Evolutionary conservation across 2,329 filamentous ascomycete species (phyloP).

Genomic region (Alternaria sp.): DNA sequence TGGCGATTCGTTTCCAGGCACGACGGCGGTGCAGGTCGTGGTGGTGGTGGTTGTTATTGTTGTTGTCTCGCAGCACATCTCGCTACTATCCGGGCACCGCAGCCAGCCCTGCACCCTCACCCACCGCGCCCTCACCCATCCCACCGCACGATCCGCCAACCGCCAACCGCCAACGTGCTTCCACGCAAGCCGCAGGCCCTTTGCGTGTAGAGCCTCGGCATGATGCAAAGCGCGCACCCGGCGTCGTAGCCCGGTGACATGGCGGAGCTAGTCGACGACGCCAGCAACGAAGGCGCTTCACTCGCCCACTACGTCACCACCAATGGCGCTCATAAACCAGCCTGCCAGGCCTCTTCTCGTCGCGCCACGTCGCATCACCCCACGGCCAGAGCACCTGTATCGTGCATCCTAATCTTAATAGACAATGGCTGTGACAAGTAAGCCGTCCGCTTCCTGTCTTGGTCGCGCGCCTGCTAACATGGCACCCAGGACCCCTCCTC

Average conservation of each 20-base stretch:
- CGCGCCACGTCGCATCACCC: conserved; percentile 11
- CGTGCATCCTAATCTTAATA: conserved; percentile 25
- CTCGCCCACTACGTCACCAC: conserved; percentile 28
- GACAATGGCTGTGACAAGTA: conserved; percentile 30
- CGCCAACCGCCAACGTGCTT: conserved; percentile 10
- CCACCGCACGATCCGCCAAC: not conserved
- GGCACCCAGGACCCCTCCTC: conserved; percentile 61
- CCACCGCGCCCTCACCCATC: not conserved
- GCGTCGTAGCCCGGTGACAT: conserved; percentile 21
- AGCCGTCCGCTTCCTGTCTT: conserved; percentile 18
- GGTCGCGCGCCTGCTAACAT: conserved; percentile 9
- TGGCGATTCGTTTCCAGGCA: conserved; percentile 39
- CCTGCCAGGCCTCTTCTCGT: conserved; percentile 12
- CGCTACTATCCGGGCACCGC: conserved; percentile 30
- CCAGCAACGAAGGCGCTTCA: conserved; percentile 14
- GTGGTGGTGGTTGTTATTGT: conserved; percentile 6
- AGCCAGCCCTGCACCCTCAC: conserved; percentile 16
- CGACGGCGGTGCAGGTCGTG: not conserved
- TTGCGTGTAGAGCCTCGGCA: conserved; percentile 14
- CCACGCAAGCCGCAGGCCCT: conserved; percentile 12
- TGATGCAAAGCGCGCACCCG: conserved; percentile 30
- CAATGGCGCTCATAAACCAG: conserved; percentile 32
- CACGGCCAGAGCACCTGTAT: conserved; percentile 11
- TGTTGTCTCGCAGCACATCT: conserved; percentile 19
- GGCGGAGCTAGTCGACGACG: conserved; percentile 21